phyloP scores from a whole-genome alignment of 495 filamentous ascomycete genomes.

The Aspergillus indologenus region DNA sequence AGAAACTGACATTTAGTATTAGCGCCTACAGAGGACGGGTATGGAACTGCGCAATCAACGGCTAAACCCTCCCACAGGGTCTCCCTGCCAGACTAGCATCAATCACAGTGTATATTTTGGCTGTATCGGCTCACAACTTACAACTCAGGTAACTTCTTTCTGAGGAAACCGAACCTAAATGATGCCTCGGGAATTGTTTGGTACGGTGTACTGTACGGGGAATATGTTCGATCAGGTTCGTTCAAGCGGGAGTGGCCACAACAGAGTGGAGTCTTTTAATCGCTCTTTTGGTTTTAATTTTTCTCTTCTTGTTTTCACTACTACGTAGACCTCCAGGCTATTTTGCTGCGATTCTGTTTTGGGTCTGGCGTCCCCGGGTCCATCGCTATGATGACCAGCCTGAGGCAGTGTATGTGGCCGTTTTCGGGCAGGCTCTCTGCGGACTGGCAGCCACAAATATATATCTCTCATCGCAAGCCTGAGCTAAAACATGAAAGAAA shows the following conservation, averaged over 20 bases:
- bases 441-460: not conserved
- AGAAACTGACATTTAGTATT: not conserved
- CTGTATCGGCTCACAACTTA: too few relatives aligned
- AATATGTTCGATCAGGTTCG: slow-evolving; percentile 2
- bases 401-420: slow-evolving; percentile 6
- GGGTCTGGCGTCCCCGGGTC: slow-evolving; percentile 4
- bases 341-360: not conserved
- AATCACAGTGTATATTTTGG: not conserved
- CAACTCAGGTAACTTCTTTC: too few relatives aligned
- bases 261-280: not conserved
- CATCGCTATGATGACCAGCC: slow-evolving; percentile 3
- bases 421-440: not conserved
- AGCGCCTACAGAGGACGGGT: not conserved
- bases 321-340: not conserved
- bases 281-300: not conserved
- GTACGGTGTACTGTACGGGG: not conserved
- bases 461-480: not conserved
- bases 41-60: not conserved
- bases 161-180: too few relatives aligned
- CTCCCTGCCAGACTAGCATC: not conserved
- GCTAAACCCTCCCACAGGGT: not conserved
- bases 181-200: not conserved
- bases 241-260: slow-evolving; percentile 3
- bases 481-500: too few relatives aligned
- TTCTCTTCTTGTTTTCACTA: slow-evolving; percentile 4